These are phyloP conservation scores for Naganishia friedmannii DNA, from an alignment of 768 basidiomycete genomes.

Conservation along the genomic window DNA sequence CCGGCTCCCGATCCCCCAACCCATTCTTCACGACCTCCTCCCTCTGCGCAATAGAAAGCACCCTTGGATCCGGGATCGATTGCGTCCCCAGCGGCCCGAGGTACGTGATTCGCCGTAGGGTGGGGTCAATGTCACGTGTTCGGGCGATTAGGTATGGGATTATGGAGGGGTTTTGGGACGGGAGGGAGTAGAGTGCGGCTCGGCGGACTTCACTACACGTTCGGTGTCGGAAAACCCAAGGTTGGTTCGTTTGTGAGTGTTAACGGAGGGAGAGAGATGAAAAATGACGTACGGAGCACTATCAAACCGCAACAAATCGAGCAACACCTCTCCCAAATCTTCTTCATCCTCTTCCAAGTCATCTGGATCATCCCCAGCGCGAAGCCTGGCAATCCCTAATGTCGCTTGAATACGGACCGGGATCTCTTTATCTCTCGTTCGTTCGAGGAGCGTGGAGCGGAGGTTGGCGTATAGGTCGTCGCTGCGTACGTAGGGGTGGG, in stretches of 20 bases:
- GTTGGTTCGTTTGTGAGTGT: no score
- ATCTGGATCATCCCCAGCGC: conserved; percentile 67
- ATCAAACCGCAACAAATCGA: conserved; percentile 69
- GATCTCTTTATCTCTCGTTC: conserved; percentile 75
- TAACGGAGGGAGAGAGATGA: no score
- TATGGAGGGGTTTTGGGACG: conserved; percentile 59
- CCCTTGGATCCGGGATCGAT: conserved; percentile 61
- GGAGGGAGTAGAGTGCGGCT: conserved; percentile 69
- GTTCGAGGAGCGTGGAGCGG: conserved; percentile 64
- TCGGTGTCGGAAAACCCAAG: no score
- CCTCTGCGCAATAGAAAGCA: conserved; percentile 68
- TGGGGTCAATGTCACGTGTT: conserved; percentile 72
- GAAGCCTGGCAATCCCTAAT: conserved; percentile 73
- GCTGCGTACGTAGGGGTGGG: background rate
- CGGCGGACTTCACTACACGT: conserved; percentile 76
- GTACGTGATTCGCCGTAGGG: conserved; percentile 72
- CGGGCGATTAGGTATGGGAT: conserved; percentile 69
- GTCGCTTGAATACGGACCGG: conserved; percentile 74
- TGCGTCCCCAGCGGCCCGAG: conserved; percentile 62
- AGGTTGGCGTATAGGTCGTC: conserved; percentile 70
- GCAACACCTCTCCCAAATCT: conserved; percentile 53
- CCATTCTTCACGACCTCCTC: conserved; percentile 77
- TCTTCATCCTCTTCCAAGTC: conserved; percentile 52
- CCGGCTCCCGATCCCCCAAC: conserved; percentile 75
- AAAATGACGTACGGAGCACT: conserved; percentile 64